Evolutionary conservation across 495 filamentous ascomycete species (phyloP).

Genomic region (Aspergillus ellipticus): DNA sequence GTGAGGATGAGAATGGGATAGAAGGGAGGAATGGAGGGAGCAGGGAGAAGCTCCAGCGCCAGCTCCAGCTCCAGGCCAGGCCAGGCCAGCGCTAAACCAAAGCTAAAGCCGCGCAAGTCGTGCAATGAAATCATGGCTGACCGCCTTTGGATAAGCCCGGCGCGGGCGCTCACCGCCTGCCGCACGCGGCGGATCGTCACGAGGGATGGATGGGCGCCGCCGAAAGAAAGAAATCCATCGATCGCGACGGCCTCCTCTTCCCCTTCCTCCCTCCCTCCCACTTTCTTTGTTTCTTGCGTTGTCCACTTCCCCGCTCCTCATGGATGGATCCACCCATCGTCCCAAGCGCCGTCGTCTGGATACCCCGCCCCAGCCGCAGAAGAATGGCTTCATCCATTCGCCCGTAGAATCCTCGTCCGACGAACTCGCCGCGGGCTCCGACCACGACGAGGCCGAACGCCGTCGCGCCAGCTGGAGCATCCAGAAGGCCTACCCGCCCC

Average conservation of each 20-base stretch:
- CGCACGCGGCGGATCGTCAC: slow-evolving; percentile 1
- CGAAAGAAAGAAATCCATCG: not conserved
- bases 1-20: not conserved
- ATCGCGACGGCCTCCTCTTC: not conserved
- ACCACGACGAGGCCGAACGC: slow-evolving; percentile 39
- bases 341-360: slow-evolving; percentile 56
- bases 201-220: not conserved
- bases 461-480: slow-evolving; percentile 38
- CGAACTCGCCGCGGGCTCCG: slow-evolving; percentile 45
- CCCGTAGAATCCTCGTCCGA: slow-evolving; percentile 51
- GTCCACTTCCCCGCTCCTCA: slow-evolving; percentile 7
- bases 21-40: not conserved
- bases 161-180: slow-evolving; percentile 10
- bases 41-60: no score
- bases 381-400: slow-evolving; percentile 22
- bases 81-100: no score
- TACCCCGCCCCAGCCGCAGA: slow-evolving; percentile 12
- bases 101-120: no score
- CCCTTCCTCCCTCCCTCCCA: slow-evolving; percentile 3
- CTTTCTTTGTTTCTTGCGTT: not conserved
- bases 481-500: slow-evolving; percentile 33
- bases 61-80: no score
- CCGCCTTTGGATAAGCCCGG: not conserved
- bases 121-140: not conserved
- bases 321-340: slow-evolving; percentile 36